Percentiles rank a stretch among this genome's conserved stretches.
These are phyloP conservation scores for Skeletonema tropicum DNA, from an alignment of 108 stramenopile species.

Conservation along the genomic window DNA sequence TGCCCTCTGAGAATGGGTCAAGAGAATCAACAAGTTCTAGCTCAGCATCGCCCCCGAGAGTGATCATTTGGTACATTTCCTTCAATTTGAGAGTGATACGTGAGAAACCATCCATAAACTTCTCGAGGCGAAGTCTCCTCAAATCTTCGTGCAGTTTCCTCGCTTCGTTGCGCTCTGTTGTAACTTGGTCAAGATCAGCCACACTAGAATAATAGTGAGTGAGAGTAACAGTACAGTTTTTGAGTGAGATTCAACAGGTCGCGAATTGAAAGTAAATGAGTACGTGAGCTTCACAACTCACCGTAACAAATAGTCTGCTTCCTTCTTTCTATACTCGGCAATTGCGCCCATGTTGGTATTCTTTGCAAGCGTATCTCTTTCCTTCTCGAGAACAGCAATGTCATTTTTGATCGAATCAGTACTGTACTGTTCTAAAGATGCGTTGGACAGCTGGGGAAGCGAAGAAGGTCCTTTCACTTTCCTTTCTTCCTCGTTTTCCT, in stretches of 20 bases:
- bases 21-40: slow-evolving; percentile 98
- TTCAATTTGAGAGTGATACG: slow-evolving; percentile 96
- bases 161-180: slow-evolving; percentile 81
- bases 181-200: slow-evolving; percentile 90
- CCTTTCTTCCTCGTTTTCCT: slow-evolving; percentile 8
- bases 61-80: slow-evolving; percentile 99
- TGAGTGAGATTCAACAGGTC: neutral
- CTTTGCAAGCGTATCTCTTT: slow-evolving; percentile 80
- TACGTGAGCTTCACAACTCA: slow-evolving; percentile 28
- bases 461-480: slow-evolving; percentile 34
- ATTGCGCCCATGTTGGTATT: slow-evolving; percentile 95
- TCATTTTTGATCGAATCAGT: slow-evolving; percentile 69
- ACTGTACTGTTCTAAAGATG: slow-evolving; percentile 66
- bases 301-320: slow-evolving; percentile 86
- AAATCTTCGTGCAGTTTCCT: slow-evolving; percentile 90
- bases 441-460: slow-evolving; percentile 50
- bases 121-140: slow-evolving; percentile 92
- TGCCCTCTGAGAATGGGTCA: slow-evolving; percentile 98
- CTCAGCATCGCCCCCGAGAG: slow-evolving; percentile 99
- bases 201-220: slow-evolving; percentile 51
- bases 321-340: slow-evolving; percentile 92
- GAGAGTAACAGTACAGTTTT: neutral
- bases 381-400: slow-evolving; percentile 77
- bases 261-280: neutral
- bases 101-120: slow-evolving; percentile 99